Evolutionary conservation across 1,284 basidiomycete genomes (phyloP), one percentile per base, ranked within the genome.

Genomic region (Earliella scabrosa): DNA sequence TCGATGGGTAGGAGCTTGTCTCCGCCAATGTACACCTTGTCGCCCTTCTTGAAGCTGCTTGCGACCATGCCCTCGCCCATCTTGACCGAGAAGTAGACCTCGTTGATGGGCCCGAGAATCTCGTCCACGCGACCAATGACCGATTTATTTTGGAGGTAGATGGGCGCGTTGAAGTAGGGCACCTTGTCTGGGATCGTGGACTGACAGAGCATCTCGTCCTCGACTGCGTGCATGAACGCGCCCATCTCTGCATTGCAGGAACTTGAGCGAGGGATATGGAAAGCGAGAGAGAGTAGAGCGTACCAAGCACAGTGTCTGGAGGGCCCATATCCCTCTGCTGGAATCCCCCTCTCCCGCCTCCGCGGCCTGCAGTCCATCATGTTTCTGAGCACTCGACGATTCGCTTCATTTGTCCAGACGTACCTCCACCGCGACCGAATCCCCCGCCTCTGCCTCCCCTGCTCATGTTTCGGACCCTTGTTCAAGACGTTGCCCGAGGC

Each of bases 131-230:
- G 97, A 62, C 95, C 95, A 62, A 98, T 94, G 60, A 86, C 85
- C 9, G 95, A 95, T 78, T 98, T 99, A 78, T 99, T 99, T 80
- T 95, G 89, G 49, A 99, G 85, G 75, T 98, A 99, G 72, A 99
- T 97, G 51, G 97, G 97, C 0, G 97, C 97, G 74, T 99, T 99
- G 82, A 99, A 99, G 78, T 97, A 97, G 0, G 97, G 97, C 14
- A 99, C 93, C 79, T 93, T 96, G 75, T 95, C 88, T 2, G 88
- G 78, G 71, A 95, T 85, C 34, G 87, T 78, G 11, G 95, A 94
- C 10, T 88, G 81, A 75, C 97, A 99, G 54, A 99, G 80, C 97
- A 99, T 98, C 74, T 99, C 97, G 60, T 94, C 93, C 78, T 99
- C 97, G 45, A 98, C 96, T 20, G 96, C 92, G 73, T 99, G 95